Percentiles rank a stretch among this genome's conserved stretches.
Conservation (phyloP, 495 filamentous ascomycete genomes). For the Tuber umbilicatum region DNA sequence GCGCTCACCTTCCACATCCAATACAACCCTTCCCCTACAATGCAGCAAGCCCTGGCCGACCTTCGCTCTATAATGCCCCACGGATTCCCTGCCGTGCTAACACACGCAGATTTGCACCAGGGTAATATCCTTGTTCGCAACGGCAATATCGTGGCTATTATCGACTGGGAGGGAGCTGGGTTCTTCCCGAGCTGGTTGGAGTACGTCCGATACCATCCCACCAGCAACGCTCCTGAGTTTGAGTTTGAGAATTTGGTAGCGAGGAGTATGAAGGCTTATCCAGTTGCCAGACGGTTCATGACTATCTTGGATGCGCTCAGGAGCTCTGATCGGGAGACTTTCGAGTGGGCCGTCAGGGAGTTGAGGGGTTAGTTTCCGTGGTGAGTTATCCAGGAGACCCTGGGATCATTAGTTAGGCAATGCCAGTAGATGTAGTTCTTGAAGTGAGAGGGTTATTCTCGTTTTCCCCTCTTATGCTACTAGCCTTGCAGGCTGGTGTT, state of each 20-base stretch:
- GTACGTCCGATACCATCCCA: conserved; percentile 20
- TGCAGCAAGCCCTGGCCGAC: not conserved
- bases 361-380: not conserved
- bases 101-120: conserved; percentile 39
- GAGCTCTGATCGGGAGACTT: not conserved
- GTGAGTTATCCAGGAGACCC: not conserved
- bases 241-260: not conserved
- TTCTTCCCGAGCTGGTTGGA: conserved; percentile 44
- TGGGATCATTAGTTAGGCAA: not conserved
- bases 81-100: conserved; percentile 19
- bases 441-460: not conserved
- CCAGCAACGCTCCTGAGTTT: not conserved
- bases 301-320: not conserved
- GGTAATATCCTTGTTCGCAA: conserved; percentile 43
- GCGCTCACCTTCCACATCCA: not conserved
- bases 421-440: not conserved
- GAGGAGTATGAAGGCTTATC: not conserved
- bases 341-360: not conserved
- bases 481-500: not conserved
- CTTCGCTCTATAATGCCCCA: not conserved
- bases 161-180: conserved; percentile 44
- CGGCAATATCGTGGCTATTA: conserved; percentile 34
- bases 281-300: not conserved
- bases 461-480: not conserved
- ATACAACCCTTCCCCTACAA: not conserved